Evolutionary conservation across 1,284 basidiomycete species (phyloP).

Genomic region (Earliella scabrosa): DNA sequence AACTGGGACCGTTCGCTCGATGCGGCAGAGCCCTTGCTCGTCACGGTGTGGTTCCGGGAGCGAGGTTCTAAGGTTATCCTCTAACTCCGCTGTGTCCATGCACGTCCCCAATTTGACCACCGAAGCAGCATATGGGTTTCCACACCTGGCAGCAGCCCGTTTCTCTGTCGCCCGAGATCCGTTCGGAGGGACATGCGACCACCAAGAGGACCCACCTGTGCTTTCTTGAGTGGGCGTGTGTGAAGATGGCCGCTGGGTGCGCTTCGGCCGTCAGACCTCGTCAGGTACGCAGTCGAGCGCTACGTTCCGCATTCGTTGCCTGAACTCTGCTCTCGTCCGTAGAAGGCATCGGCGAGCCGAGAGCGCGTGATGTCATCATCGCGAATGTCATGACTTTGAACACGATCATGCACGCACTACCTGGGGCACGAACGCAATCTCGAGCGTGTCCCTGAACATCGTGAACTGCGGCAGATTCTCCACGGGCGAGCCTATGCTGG

Average conservation of each 20-base stretch:
- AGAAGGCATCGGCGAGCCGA: background rate
- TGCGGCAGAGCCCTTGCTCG: no score
- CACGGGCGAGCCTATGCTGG: background rate
- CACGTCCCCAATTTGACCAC: background rate
- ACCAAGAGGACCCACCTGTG: background rate
- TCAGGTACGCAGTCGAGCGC: slow-evolving; percentile 3
- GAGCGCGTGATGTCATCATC: background rate
- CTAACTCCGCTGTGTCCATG: background rate
- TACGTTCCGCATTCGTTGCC: background rate
- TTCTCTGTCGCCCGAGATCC: no score
- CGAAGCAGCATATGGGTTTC: background rate
- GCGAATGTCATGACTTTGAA: background rate
- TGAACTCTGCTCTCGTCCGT: background rate
- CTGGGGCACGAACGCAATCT: background rate
- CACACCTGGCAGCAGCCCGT: no score
- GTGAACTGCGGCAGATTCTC: background rate
- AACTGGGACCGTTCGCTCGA: no score
- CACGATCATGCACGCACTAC: background rate
- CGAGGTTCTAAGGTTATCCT: background rate
- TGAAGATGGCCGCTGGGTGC: background rate
- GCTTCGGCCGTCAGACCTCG: background rate
- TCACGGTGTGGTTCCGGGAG: no score
- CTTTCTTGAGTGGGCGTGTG: background rate
- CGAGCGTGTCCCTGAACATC: background rate
- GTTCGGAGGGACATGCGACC: background rate